A percentile compares a stretch with the other conserved stretches of the same genome.
These are phyloP conservation scores for Magnaporthales sp. DNA, from an alignment of 2,329 filamentous ascomycete species.

Conservation along the genomic window DNA sequence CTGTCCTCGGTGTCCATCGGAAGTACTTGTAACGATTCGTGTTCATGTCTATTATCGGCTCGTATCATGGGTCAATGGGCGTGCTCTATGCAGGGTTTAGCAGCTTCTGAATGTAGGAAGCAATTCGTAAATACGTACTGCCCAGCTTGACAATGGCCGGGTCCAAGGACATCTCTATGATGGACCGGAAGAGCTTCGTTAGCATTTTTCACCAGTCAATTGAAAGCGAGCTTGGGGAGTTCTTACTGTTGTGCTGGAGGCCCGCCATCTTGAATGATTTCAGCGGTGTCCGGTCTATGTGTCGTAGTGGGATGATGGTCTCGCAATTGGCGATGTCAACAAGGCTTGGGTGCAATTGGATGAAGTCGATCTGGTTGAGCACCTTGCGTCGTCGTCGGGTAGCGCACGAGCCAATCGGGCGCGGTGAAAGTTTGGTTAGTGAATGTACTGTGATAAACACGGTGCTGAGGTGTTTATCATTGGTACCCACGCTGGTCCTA, in stretches of 20 bases:
- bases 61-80: neutral
- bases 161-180: conserved; percentile 35
- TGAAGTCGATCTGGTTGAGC: neutral
- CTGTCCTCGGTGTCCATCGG: conserved; percentile 81
- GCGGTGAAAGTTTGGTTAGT: neutral
- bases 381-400: neutral
- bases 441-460: neutral
- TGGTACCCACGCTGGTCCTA: neutral
- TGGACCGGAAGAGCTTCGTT: conserved; percentile 4
- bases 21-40: conserved; percentile 89
- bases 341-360: neutral
- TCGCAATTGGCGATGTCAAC: neutral
- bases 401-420: neutral
- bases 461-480: neutral
- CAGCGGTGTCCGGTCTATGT: neutral
- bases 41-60: conserved; percentile 57
- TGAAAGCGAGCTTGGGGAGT: conserved; percentile 1
- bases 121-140: conserved; percentile 25
- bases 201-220: conserved; percentile 19
- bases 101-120: neutral
- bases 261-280: conserved; percentile 29
- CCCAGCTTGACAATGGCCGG: conserved; percentile 36
- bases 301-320: neutral
- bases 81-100: neutral
- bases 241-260: conserved; percentile 34